phyloP scores from a whole-genome alignment of 768 basidiomycete genomes.

The Pleurotus eryngii region DNA sequence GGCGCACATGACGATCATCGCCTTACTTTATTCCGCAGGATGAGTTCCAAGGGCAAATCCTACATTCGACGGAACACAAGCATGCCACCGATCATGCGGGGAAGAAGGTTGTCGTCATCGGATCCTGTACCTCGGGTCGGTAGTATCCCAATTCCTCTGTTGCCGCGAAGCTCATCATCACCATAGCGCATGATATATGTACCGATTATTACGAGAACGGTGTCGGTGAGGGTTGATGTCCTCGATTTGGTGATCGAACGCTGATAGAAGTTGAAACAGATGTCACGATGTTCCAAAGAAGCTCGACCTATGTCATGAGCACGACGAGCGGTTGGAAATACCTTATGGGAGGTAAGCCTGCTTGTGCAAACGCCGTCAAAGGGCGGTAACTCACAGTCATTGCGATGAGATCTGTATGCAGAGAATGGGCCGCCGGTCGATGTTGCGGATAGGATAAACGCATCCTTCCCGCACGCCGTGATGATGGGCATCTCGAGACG shows the following conservation, averaged over 20 bases:
- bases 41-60: slow-evolving; percentile 42
- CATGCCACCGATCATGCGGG: slow-evolving; percentile 45
- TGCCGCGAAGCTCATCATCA: background rate
- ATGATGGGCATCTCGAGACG: slow-evolving; percentile 24
- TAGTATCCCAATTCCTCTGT: background rate
- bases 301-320: slow-evolving; percentile 54
- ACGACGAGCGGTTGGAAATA: slow-evolving; percentile 35
- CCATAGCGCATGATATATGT: slow-evolving; percentile 41
- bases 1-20: background rate
- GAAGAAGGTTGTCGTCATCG: slow-evolving; percentile 61
- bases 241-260: slow-evolving; percentile 3
- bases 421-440: slow-evolving; percentile 49
- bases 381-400: background rate
- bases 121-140: slow-evolving; percentile 54
- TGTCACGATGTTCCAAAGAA: slow-evolving; percentile 45
- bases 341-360: slow-evolving; percentile 20
- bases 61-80: slow-evolving; percentile 51
- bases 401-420: slow-evolving; percentile 33
- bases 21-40: slow-evolving; percentile 23
- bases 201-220: slow-evolving; percentile 44
- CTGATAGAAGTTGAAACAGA: slow-evolving; percentile 20
- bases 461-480: slow-evolving; percentile 39
- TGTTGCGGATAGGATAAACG: slow-evolving; percentile 47
- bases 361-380: too few species aligned
- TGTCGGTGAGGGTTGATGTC: slow-evolving; percentile 23